phyloP scores from a whole-genome alignment of 2,329 filamentous ascomycete species.

The Botrytis sinoallii region DNA sequence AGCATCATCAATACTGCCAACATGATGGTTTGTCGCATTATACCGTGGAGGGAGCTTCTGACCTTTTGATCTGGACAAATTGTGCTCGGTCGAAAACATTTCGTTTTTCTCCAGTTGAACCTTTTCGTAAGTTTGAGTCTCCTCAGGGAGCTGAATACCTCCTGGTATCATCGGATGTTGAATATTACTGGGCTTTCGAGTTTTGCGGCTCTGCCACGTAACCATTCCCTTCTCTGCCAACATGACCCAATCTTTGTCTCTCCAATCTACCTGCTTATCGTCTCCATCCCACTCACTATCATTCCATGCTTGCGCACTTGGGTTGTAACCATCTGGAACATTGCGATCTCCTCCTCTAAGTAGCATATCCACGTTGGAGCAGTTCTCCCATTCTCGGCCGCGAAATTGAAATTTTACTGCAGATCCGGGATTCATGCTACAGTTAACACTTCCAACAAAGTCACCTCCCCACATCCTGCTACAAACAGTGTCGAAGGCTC shows the following conservation, averaged over 20 bases:
- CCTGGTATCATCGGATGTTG: background rate
- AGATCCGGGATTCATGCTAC: background rate
- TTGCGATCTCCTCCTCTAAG: background rate
- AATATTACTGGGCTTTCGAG: no score
- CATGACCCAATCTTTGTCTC: conserved; percentile 14
- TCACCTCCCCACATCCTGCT: conserved; percentile 9
- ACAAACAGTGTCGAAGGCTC: background rate
- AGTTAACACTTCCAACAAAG: conserved; percentile 6
- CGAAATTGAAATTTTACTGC: conserved; percentile 1
- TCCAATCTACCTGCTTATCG: conserved; percentile 6
- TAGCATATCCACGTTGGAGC: background rate
- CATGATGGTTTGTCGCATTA: background rate
- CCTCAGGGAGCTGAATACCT: no score
- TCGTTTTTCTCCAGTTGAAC: background rate
- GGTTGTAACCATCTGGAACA: background rate
- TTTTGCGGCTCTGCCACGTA: background rate
- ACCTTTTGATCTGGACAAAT: background rate
- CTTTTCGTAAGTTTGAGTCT: background rate
- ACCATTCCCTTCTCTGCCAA: background rate
- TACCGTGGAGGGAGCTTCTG: background rate
- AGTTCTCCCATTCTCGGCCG: conserved; percentile 11
- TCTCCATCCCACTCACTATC: conserved; percentile 15
- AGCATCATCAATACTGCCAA: background rate
- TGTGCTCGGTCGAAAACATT: background rate
- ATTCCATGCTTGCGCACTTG: background rate